Evolutionary conservation across 805 yeast species (phyloP).

Genomic region (Barnettozyma vustinii): DNA sequence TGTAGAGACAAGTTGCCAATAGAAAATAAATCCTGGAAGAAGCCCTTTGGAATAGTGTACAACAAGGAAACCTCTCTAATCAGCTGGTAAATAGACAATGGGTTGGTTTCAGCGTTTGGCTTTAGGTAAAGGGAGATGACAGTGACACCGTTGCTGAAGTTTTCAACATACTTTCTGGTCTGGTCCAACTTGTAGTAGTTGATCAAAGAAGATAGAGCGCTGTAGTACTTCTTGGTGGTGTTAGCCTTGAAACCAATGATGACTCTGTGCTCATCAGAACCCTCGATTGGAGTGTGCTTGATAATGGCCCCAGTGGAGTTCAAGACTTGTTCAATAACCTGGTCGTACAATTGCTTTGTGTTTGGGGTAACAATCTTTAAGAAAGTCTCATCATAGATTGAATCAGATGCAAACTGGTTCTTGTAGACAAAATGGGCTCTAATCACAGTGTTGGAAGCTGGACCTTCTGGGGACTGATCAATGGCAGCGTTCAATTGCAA

Average conservation of each 20-base stretch:
- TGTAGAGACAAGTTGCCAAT: constrained; percentile 80
- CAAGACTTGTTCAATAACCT: constrained; percentile 62
- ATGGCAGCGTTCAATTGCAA: constrained; percentile 32
- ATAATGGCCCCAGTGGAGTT: constrained; percentile 88
- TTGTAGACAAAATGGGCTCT: constrained; percentile 81
- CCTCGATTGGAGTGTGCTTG: constrained; percentile 75
- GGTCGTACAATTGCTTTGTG: constrained; percentile 73
- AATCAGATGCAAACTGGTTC: constrained; percentile 45
- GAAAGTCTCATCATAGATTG: constrained; percentile 76
- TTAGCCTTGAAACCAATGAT: constrained; percentile 84
- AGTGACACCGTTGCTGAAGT: constrained; percentile 84
- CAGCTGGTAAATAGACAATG: constrained; percentile 80
- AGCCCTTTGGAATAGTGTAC: constrained; percentile 85
- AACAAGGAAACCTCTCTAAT: constrained; percentile 90
- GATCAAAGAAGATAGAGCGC: constrained; percentile 81
- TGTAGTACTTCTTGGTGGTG: constrained; percentile 79
- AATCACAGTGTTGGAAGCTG: constrained; percentile 38
- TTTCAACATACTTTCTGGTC: constrained; percentile 89
- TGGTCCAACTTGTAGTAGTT: constrained; percentile 82
- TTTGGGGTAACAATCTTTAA: constrained; percentile 70
- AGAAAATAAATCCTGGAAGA: constrained; percentile 69
- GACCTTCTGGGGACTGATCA: constrained; percentile 25
- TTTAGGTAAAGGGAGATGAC: constrained; percentile 81
- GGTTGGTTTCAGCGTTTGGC: constrained; percentile 45
- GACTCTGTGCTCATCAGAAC: constrained; percentile 77